Percentiles rank a stretch among this genome's conserved stretches.
These are phyloP conservation scores for Geranomyces variabilis DNA, from an alignment of 192 early-diverging fungal species.

Conservation along the genomic window DNA sequence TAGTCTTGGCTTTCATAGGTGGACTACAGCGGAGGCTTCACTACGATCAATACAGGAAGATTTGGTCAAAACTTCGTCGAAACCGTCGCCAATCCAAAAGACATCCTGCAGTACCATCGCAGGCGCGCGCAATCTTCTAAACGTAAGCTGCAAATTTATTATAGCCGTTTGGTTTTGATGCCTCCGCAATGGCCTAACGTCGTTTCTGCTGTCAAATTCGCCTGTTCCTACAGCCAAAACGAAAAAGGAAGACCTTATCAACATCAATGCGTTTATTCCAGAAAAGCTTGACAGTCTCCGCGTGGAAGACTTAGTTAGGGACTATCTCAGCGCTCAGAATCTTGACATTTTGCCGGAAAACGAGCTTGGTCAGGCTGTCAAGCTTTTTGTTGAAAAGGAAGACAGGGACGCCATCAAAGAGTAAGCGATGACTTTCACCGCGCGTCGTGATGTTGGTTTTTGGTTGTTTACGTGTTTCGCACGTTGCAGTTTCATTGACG, in stretches of 20 bases:
- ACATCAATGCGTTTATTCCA: constrained; percentile 48
- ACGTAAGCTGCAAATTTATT: background rate
- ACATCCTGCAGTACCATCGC: constrained; percentile 82
- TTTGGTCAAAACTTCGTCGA: constrained; percentile 83
- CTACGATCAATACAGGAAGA: constrained; percentile 80
- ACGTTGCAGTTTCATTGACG: constrained; percentile 22
- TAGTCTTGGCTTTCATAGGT: constrained; percentile 51
- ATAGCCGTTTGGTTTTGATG: background rate
- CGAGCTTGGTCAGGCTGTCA: constrained; percentile 74
- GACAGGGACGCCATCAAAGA: constrained; percentile 81
- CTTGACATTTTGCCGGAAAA: constrained; percentile 77
- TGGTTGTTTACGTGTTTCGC: background rate
- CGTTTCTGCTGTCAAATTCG: too few species aligned
- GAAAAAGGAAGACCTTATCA: constrained; percentile 1
- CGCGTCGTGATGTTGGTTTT: background rate
- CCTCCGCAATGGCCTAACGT: too few species aligned
- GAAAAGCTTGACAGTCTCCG: constrained; percentile 70
- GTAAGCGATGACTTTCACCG: constrained; percentile 33
- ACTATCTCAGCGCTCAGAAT: constrained; percentile 68
- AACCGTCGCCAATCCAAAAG: constrained; percentile 84
- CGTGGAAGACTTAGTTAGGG: constrained; percentile 76
- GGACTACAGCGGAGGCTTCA: constrained; percentile 84
- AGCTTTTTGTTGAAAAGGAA: constrained; percentile 81
- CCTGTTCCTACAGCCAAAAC: constrained; percentile 10
- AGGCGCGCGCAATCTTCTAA: constrained; percentile 37